These are phyloP conservation scores for Lichenothelia convexa DNA, from an alignment of 495 filamentous ascomycete genomes.

Conservation along the genomic window DNA sequence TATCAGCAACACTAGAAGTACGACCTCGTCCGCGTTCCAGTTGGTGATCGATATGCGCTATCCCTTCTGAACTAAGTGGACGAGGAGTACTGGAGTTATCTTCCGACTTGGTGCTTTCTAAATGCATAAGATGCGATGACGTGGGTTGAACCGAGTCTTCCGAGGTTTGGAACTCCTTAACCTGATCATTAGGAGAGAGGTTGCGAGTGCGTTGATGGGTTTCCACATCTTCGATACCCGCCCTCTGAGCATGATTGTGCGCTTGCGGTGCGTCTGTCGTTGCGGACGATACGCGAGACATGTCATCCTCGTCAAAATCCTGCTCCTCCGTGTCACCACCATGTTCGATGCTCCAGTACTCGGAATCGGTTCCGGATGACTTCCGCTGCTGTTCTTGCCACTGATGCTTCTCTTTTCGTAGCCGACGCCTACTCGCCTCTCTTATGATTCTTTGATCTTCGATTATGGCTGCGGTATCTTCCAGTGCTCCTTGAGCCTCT, in stretches of 20 bases:
- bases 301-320: constrained; percentile 20
- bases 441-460: constrained; percentile 39
- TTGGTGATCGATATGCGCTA: not conserved
- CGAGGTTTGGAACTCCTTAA: too few species aligned
- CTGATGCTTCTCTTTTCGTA: constrained; percentile 7
- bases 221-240: too few species aligned
- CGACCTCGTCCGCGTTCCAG: not conserved
- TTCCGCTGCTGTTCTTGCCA: not conserved
- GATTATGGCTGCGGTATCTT: constrained; percentile 17
- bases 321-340: constrained; percentile 47
- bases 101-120: not conserved
- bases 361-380: constrained; percentile 5
- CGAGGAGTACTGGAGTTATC: not conserved
- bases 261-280: constrained; percentile 3
- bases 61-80: not conserved
- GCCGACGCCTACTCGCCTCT: constrained; percentile 13
- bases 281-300: constrained; percentile 9
- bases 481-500: constrained; percentile 37
- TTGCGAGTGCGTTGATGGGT: not conserved
- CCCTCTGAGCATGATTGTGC: too few species aligned
- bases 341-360: constrained; percentile 65
- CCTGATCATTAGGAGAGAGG: not conserved
- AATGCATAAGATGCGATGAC: not conserved
- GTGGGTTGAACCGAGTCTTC: not conserved
- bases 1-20: not conserved